Evolutionary conservation across 768 basidiomycete species (phyloP), one percentile per base, ranked within the genome.

Genomic region (Lactifluus piperatus): DNA sequence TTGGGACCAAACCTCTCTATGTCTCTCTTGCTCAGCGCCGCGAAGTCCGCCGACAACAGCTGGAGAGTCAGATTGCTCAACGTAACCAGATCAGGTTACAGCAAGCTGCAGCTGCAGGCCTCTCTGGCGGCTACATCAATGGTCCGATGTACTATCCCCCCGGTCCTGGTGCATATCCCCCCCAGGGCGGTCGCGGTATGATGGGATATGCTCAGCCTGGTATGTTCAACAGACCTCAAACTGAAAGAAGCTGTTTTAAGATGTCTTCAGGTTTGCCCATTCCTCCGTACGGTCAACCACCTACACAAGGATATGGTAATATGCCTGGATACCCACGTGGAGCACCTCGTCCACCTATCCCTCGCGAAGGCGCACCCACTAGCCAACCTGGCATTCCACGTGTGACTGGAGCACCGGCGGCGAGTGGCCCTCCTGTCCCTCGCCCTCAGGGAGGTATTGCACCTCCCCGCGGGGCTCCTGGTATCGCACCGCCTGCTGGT

Each of bases 1-100:
- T 98, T 69, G 95, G 95, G 62, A 83, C 87, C 65, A 99, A 99
- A 77, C 97, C 97, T 54, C 84, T 99, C 68, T 99, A 98, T 70
- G 97, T 99, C 71, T 94, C 95, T 43, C 85, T 98, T 65, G 97
- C 97, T 66, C 97, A 99, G 72, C 92, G 95, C 65, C 93, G 94
- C 63, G 97, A 99, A 70, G 91, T 97, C 69, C 91, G 97, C 72
- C 84, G 94, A 69, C 95, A 98, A 74, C 94, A 98, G 73, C 82
- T 99, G 67, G 97, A 98, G 78, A 94, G 90, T 70, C 97, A 98
- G 80, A 94, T 97, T 70, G 92, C 92, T 64, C 94, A 97, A 76
- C 93, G 97, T 71, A 90, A 92, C 75, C 92, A 97, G 75, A 92
- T 94, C 71, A 82, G 95, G 63, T 87, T 94, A 83, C 93, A 94